Conservation (phyloP, 345 rosid genomes). For the Dipteronia sinensis region DNA sequence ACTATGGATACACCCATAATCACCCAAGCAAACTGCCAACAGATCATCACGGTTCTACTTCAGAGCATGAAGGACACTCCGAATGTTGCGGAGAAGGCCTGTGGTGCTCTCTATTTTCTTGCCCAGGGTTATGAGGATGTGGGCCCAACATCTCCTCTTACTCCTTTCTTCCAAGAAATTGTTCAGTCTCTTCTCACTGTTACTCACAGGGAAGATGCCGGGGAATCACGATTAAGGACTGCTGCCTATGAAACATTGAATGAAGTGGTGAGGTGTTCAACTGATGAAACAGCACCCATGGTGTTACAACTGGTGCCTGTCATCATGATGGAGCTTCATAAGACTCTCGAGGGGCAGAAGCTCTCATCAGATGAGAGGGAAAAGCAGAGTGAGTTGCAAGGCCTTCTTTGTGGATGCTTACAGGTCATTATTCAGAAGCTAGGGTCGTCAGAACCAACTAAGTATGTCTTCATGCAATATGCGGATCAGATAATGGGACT, state of each 20-base stretch:
- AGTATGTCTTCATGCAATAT: constrained; percentile 62
- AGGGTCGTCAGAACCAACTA: constrained; percentile 62
- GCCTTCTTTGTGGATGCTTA: constrained; percentile 76
- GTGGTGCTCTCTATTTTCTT: constrained; percentile 51
- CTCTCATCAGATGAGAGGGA: constrained; percentile 58
- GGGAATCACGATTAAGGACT: constrained; percentile 41
- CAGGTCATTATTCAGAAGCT: constrained; percentile 75
- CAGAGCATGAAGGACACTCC: constrained; percentile 48
- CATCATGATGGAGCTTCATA: constrained; percentile 72
- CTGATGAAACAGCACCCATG: constrained; percentile 68
- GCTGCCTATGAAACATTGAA: constrained; percentile 47
- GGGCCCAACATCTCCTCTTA: constrained; percentile 51
- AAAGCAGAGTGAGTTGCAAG: constrained; percentile 70
- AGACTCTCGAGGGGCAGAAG: constrained; percentile 66
- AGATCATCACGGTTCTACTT: constrained; percentile 40
- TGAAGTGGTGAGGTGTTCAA: constrained; percentile 40
- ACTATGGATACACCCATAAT: constrained; percentile 39
- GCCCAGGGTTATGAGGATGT: constrained; percentile 46
- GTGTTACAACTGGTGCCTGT: constrained; percentile 62
- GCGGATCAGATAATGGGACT: constrained; percentile 78
- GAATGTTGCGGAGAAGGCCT: constrained; percentile 49
- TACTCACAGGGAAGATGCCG: constrained; percentile 62
- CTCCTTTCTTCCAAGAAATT: constrained; percentile 76
- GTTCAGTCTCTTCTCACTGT: constrained; percentile 71
- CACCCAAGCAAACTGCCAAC: constrained; percentile 44